phyloP scores from a whole-genome alignment of 108 stramenopile genomes.

The Parmales sp. region DNA sequence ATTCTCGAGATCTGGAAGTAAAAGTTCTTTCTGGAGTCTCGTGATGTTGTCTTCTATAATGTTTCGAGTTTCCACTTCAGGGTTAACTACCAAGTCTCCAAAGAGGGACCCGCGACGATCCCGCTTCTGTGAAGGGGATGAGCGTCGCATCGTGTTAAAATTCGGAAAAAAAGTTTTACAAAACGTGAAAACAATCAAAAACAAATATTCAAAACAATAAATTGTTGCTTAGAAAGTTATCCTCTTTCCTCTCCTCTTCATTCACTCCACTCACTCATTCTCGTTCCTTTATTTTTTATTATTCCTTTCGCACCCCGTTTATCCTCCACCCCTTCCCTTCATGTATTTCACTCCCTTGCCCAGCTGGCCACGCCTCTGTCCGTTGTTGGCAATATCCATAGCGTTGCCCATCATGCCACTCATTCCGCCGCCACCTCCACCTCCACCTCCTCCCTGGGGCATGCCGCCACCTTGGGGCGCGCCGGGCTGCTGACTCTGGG shows the following conservation, averaged over 20 bases:
- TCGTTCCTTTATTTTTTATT: too few species aligned
- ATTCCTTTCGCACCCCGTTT: too few species aligned
- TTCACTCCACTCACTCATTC: not conserved
- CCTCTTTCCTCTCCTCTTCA: not conserved
- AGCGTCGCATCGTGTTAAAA: not conserved
- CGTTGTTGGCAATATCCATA: constrained; percentile 65
- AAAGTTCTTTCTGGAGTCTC: not conserved
- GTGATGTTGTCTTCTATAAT: not conserved
- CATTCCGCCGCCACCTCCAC: constrained; percentile 42
- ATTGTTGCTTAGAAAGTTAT: not conserved
- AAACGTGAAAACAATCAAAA: not conserved
- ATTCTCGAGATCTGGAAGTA: not conserved
- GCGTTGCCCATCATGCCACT: constrained; percentile 74
- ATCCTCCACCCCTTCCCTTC: constrained; percentile 56
- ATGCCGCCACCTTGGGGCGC: constrained; percentile 55
- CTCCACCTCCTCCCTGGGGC: constrained; percentile 38
- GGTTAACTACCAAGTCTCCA: not conserved
- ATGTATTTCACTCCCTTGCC: constrained; percentile 73
- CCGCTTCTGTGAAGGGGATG: too few species aligned
- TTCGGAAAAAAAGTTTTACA: not conserved
- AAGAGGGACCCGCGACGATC: not conserved
- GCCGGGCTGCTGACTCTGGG: constrained; percentile 76
- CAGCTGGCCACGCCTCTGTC: constrained; percentile 60
- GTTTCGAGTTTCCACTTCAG: not conserved
- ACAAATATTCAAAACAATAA: not conserved